Conservation (phyloP, 768 basidiomycete genomes). For the Termitomyces sp. region DNA sequence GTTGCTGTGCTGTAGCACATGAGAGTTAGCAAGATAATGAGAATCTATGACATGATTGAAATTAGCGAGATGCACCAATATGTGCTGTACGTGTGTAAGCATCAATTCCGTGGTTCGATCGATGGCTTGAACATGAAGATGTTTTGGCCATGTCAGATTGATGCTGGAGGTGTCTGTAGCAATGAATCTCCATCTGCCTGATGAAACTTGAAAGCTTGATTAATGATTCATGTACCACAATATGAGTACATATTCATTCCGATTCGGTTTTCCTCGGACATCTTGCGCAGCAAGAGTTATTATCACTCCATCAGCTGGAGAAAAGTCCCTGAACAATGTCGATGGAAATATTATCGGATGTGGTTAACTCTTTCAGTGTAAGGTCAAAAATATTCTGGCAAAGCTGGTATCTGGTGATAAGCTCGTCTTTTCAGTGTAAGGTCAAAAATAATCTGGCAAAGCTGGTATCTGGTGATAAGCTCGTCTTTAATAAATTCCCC, state of each 20-base stretch:
- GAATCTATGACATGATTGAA: not conserved
- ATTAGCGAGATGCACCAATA: too few relatives aligned
- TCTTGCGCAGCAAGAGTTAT: not conserved
- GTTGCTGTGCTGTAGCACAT: not conserved
- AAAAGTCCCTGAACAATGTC: not conserved
- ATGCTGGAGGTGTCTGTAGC: too few relatives aligned
- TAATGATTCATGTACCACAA: too few relatives aligned
- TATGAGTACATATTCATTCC: too few relatives aligned
- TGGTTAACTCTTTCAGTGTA: conserved; percentile 43
- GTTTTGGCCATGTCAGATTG: too few relatives aligned
- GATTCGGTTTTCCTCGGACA: not conserved
- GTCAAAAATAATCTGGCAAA: conserved; percentile 50
- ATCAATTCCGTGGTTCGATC: too few relatives aligned
- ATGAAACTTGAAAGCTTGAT: too few relatives aligned
- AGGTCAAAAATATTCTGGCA: conserved; percentile 49
- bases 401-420: conserved; percentile 66
- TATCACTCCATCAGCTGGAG: too few relatives aligned
- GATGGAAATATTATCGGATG: conserved; percentile 35
- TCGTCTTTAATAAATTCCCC: conserved; percentile 12
- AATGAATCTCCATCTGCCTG: too few relatives aligned
- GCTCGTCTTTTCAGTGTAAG: conserved; percentile 21
- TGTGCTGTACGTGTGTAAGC: too few relatives aligned
- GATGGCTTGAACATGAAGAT: too few relatives aligned
- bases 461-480: conserved; percentile 67
- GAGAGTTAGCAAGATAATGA: not conserved